A percentile compares a stretch with the other conserved stretches of the same genome.
Conservation (phyloP, 768 basidiomycete species). For the Suillus subaureus region DNA sequence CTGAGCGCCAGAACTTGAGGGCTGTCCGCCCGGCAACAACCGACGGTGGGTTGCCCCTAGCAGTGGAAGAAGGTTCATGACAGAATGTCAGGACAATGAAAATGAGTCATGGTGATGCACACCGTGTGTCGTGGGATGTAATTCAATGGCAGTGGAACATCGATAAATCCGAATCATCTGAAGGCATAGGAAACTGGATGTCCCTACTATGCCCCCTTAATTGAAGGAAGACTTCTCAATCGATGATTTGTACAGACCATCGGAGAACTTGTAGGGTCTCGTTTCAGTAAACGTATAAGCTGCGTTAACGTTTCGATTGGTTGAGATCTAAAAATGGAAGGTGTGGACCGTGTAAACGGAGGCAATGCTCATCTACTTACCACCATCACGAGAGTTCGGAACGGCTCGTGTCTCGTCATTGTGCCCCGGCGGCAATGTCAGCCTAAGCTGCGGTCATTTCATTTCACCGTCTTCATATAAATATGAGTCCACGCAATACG, state of each 20-base stretch:
- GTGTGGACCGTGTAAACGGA: slow-evolving; percentile 11
- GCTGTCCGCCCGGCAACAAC: background rate
- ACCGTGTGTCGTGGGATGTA: slow-evolving; percentile 4
- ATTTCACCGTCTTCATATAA: slow-evolving; percentile 25
- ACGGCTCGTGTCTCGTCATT: background rate
- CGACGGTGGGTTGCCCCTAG: background rate
- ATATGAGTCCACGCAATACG: slow-evolving; percentile 10
- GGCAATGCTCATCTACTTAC: slow-evolving; percentile 6
- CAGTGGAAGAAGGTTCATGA: slow-evolving; percentile 2
- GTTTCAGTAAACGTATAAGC: slow-evolving; percentile 1
- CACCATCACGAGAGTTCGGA: background rate
- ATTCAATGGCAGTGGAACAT: background rate
- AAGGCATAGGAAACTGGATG: background rate
- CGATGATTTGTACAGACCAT: slow-evolving; percentile 4
- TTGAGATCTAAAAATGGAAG: slow-evolving; percentile 8
- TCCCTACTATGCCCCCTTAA: background rate
- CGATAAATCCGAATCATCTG: background rate
- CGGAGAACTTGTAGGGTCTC: background rate
- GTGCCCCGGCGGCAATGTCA: background rate
- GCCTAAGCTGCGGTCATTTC: background rate
- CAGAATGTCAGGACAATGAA: background rate
- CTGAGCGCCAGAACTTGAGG: background rate
- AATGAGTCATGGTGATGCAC: background rate
- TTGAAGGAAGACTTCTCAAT: slow-evolving; percentile 2
- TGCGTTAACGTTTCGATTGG: background rate